phyloP scores from a whole-genome alignment of 345 rosid species.

The Eucalyptus curtisii region DNA sequence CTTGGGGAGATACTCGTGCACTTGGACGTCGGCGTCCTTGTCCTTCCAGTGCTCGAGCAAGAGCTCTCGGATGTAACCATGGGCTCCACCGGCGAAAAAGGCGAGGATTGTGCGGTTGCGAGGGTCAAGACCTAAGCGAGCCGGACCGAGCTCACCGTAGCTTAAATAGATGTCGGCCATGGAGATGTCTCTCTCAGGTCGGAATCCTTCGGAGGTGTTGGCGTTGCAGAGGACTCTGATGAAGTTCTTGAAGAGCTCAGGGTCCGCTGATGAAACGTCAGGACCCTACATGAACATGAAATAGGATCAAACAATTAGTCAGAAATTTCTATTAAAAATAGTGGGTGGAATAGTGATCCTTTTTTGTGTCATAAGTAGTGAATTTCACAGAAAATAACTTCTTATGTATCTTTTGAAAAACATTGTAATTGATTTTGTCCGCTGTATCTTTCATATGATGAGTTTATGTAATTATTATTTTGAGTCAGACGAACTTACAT shows the following conservation, averaged over 20 bases:
- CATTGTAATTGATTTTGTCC: neutral
- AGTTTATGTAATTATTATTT: neutral
- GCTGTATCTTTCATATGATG: neutral
- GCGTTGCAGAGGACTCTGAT: constrained; percentile 74
- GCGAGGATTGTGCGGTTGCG: constrained; percentile 34
- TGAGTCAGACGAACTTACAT: neutral
- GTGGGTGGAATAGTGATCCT: neutral
- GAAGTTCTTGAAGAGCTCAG: constrained; percentile 36
- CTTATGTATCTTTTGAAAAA: no score
- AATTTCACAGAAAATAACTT: neutral
- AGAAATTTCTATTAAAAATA: neutral
- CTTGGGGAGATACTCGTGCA: constrained; percentile 21
- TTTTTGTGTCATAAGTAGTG: neutral
- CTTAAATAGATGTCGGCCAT: constrained; percentile 35
- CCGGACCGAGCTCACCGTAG: constrained; percentile 1
- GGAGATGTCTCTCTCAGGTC: constrained; percentile 46
- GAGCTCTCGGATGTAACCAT: constrained; percentile 32
- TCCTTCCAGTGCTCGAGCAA: constrained; percentile 56
- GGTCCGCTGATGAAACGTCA: constrained; percentile 27
- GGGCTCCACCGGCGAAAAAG: constrained; percentile 61
- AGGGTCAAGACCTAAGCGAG: neutral
- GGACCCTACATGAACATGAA: constrained; percentile 31
- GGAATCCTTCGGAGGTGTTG: constrained; percentile 56
- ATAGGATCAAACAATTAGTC: neutral
- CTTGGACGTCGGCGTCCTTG: constrained; percentile 42